phyloP scores from a whole-genome alignment of 2,329 filamentous ascomycete species.

The Pseudogymnoascus sp. region DNA sequence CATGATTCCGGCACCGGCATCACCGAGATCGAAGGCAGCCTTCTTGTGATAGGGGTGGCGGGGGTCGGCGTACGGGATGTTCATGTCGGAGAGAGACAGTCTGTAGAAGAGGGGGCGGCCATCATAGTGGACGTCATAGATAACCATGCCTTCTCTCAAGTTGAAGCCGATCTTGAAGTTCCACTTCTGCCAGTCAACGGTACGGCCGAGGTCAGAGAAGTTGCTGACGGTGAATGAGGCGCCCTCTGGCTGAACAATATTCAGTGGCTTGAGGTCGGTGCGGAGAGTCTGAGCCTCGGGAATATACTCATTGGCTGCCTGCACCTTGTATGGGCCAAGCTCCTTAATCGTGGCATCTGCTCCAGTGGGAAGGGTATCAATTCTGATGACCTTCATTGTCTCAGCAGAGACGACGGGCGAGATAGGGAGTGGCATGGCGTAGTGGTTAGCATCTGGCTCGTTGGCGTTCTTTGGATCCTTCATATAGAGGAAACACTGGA shows the following conservation, averaged over 20 bases:
- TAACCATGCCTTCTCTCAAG: constrained; percentile 56
- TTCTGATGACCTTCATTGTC: constrained; percentile 58
- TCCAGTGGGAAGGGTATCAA: constrained; percentile 63
- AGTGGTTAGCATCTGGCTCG: constrained; percentile 61
- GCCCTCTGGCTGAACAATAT: constrained; percentile 58
- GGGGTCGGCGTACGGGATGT: constrained; percentile 54
- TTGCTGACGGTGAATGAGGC: constrained; percentile 51
- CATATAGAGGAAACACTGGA: constrained; percentile 62
- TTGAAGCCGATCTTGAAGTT: constrained; percentile 55
- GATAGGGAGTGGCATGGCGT: constrained; percentile 57
- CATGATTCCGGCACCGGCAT: constrained; percentile 59
- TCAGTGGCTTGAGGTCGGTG: constrained; percentile 56
- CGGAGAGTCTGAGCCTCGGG: constrained; percentile 54
- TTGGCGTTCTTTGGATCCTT: constrained; percentile 51
- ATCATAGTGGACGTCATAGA: constrained; percentile 60
- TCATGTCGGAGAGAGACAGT: constrained; percentile 58
- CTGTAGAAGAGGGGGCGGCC: constrained; percentile 60
- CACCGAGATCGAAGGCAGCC: constrained; percentile 63
- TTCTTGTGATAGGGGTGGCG: constrained; percentile 63
- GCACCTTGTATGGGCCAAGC: constrained; percentile 49
- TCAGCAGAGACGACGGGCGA: constrained; percentile 59
- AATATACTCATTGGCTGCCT: constrained; percentile 55
- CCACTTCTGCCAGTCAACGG: constrained; percentile 62
- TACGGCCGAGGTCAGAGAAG: constrained; percentile 44
- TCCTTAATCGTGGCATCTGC: constrained; percentile 51